Evolutionary conservation across 192 early-diverging fungal genomes (phyloP), one percentile per base, ranked within the genome.

Genomic region (Podila minutissima): DNA sequence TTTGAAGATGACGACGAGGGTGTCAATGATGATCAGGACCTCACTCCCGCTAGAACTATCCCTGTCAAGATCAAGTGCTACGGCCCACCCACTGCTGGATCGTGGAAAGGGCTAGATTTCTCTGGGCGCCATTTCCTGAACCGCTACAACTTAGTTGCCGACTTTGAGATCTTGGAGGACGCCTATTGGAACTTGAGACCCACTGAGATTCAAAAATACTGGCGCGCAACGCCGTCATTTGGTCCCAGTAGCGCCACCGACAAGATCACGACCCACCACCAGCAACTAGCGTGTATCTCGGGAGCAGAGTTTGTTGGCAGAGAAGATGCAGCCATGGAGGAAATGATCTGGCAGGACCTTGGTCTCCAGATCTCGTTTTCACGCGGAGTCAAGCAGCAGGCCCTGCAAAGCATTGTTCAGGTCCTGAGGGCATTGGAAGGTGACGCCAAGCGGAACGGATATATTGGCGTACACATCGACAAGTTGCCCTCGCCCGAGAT

Each of bases 401-500:
- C 33, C 2, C 38, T 26, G 19, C 71, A 69, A 29, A 73, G 22
- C 33, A 64, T 73, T 3, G 28, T 19, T 4, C 70, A 73, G n/a
- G 62, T 61, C 8, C 8, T 81, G 41, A 68, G 70, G 62, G 77
- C 49, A 0, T 13, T 72, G 12, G 77, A 81, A 55, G 22, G 17
- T 7, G 11, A 15, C 2, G 66, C 61, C 17, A 58, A 20, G 15
- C 33, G 17, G 15, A 41, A 57, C 6, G 77, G 77, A 15, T 73
- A 73, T 24, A 73, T 81, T 55, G 77, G 77, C 26, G 69, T 81
- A 0, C 77, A 81, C 60, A 81, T 81, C 35, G 77, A 81, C 67
- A 63, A 69, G 49, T 20, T 60, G 37, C 77, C 77, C 10, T 59
- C 71, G 5, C 31, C 11, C 29, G 77, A 73, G 49, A 48, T 59